These are phyloP conservation scores for Euphorbia schlechtendalii DNA, from an alignment of 441 rosid species.

Conservation along the genomic window DNA sequence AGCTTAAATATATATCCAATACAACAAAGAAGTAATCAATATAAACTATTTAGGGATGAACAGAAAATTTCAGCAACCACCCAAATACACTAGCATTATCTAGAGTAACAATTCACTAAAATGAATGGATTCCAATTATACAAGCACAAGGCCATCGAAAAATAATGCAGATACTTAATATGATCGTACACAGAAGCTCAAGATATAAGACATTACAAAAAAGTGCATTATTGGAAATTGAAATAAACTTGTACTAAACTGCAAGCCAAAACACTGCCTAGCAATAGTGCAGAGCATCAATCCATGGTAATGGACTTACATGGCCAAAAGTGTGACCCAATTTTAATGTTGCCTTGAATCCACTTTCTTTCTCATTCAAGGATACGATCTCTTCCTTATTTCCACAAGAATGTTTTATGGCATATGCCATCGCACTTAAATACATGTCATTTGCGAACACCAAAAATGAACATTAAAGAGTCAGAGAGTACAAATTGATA, in stretches of 20 bases:
- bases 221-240: too few relatives aligned
- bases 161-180: not conserved
- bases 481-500: too few relatives aligned
- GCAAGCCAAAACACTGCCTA: not conserved
- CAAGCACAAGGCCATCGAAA: not conserved
- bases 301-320: slow-evolving; percentile 39
- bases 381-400: slow-evolving; percentile 97
- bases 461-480: not conserved
- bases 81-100: not conserved
- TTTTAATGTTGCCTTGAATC: slow-evolving; percentile 83
- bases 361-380: slow-evolving; percentile 94
- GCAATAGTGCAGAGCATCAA: not conserved
- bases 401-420: slow-evolving; percentile 92
- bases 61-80: not conserved
- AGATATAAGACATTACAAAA: not conserved
- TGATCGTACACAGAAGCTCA: not conserved
- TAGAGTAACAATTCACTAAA: not conserved
- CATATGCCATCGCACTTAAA: slow-evolving; percentile 80
- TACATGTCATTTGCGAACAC: slow-evolving; percentile 43
- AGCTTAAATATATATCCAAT: slow-evolving; percentile 46
- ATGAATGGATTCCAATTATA: not conserved
- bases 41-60: not conserved
- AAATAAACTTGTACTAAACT: not conserved
- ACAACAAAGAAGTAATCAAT: not conserved
- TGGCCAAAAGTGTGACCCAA: slow-evolving; percentile 99